These are phyloP conservation scores for Geotrichum carabidarum DNA, from an alignment of 1,139 yeast species.

Conservation along the genomic window DNA sequence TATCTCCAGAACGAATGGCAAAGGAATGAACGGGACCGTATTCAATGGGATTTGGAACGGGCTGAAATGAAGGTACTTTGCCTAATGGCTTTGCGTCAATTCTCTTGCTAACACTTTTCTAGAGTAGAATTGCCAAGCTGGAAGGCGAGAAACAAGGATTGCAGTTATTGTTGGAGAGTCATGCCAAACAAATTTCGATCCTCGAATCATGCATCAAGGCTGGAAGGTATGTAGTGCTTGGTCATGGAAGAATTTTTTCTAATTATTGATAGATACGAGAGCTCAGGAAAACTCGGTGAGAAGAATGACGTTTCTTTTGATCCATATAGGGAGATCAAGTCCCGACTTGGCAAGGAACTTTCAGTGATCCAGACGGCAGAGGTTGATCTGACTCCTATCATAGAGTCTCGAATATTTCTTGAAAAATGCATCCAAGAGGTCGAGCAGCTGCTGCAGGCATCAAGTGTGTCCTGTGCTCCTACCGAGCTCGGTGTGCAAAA, in stretches of 20 bases:
- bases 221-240: conserved; percentile 2
- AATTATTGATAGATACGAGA: not conserved
- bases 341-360: conserved; percentile 13
- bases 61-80: conserved; percentile 45
- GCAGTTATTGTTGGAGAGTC: conserved; percentile 31
- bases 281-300: not conserved
- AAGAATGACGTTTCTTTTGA: conserved; percentile 2
- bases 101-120: not conserved
- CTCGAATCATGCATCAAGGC: conserved; percentile 25
- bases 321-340: conserved; percentile 9
- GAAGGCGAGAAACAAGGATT: conserved; percentile 41
- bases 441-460: conserved; percentile 34
- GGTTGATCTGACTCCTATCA: conserved; percentile 31
- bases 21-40: conserved; percentile 51
- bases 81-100: not conserved
- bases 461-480: conserved; percentile 18
- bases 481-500: not conserved
- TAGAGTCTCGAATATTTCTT: conserved; percentile 34
- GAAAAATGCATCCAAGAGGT: conserved; percentile 38
- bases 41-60: conserved; percentile 52
- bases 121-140: conserved; percentile 39
- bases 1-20: conserved; percentile 56
- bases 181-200: conserved; percentile 31
- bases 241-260: not conserved
- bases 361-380: conserved; percentile 16